Percentiles rank a stretch among this genome's conserved stretches.
phyloP scores from a whole-genome alignment of 352 stramenopile species.

The Globisporangium ultimum region DNA sequence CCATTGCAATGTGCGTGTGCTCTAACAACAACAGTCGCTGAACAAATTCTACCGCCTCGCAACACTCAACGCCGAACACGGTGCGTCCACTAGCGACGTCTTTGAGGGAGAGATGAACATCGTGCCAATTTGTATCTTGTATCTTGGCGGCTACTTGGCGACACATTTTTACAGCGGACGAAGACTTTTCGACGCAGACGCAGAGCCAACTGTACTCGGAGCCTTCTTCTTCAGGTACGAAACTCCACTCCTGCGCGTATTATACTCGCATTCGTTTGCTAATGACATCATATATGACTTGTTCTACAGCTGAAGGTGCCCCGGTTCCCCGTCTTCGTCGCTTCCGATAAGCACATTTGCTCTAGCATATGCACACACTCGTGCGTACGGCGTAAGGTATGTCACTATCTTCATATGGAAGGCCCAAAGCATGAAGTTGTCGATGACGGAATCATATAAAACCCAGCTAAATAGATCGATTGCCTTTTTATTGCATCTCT shows the following conservation, averaged over 20 bases:
- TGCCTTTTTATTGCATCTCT: background rate
- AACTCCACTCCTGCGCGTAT: background rate
- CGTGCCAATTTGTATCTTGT: too few species aligned
- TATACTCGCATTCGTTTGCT: background rate
- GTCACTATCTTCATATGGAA: too few species aligned
- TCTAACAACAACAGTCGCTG: conserved; percentile 39
- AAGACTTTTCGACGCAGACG: conserved; percentile 30
- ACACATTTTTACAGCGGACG: conserved; percentile 8
- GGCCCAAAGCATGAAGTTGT: background rate
- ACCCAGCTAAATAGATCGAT: too few species aligned
- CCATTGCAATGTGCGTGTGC: background rate
- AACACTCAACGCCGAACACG: conserved; percentile 42
- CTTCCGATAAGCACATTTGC: conserved; percentile 30
- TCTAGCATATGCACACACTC: background rate
- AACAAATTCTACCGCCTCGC: conserved; percentile 77
- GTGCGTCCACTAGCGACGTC: conserved; percentile 14
- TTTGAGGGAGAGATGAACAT: too few species aligned
- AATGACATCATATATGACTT: background rate
- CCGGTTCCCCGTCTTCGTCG: conserved; percentile 48
- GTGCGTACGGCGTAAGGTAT: background rate
- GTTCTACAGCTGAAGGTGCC: conserved; percentile 9
- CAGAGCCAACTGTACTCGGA: conserved; percentile 31
- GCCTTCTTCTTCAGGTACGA: conserved; percentile 35
- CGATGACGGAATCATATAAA: too few species aligned
- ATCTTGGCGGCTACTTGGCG: too few species aligned